Conservation (phyloP, 805 yeast species). For the Yarrowia deformans region DNA sequence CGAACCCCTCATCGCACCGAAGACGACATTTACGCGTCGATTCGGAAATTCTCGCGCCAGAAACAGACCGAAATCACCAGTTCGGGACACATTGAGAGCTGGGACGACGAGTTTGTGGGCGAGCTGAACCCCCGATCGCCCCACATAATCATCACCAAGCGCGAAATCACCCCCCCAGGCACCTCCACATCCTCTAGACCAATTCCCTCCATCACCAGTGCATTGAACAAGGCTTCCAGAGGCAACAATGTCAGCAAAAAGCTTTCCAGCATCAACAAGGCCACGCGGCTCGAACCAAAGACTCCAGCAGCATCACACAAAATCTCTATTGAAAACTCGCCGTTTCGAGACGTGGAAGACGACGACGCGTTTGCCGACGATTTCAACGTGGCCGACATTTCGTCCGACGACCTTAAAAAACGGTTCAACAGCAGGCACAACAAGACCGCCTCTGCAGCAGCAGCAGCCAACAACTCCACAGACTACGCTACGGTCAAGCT, state of each 20-base stretch:
- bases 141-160: conserved; percentile 54
- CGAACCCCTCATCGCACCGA: background rate
- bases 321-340: conserved; percentile 22
- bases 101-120: conserved; percentile 39
- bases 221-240: background rate
- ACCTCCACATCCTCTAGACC: background rate
- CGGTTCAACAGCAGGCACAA: conserved; percentile 10
- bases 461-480: background rate
- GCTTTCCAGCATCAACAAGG: background rate
- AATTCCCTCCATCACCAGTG: conserved; percentile 12
- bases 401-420: conserved; percentile 23
- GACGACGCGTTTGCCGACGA: conserved; percentile 29
- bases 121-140: conserved; percentile 30
- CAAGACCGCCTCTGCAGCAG: background rate
- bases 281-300: conserved; percentile 2
- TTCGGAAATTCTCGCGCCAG: conserved; percentile 29
- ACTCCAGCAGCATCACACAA: conserved; percentile 31
- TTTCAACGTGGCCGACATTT: conserved; percentile 20
- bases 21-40: conserved; percentile 29
- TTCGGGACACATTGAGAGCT: conserved; percentile 23
- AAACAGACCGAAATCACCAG: conserved; percentile 33
- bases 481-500: conserved; percentile 17
- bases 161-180: conserved; percentile 51
- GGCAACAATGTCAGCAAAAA: background rate
- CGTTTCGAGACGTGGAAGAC: conserved; percentile 30